A percentile compares a stretch with the other conserved stretches of the same genome.
Evolutionary conservation across 2,329 filamentous ascomycete genomes (phyloP).

Genomic region (Cordyceps tenuipes): DNA sequence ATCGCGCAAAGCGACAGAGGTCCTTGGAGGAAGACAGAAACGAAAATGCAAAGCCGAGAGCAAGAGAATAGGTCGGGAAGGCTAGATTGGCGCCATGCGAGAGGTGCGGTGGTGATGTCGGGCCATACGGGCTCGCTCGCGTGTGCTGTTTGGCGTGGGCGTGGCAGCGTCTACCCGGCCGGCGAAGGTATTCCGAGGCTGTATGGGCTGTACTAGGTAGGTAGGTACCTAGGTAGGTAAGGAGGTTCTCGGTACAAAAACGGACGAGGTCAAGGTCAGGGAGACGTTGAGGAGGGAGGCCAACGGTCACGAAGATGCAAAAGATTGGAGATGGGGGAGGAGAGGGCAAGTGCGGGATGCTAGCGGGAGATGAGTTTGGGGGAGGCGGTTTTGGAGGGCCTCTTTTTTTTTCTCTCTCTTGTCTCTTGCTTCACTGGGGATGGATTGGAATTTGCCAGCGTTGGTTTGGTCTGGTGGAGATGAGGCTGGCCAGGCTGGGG

Average conservation of each 20-base stretch:
- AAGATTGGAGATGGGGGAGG: constrained; percentile 3
- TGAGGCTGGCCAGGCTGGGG: background rate
- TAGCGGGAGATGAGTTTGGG: background rate
- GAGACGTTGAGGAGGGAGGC: background rate
- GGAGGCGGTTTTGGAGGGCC: background rate
- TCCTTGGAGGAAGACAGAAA: background rate
- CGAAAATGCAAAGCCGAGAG: background rate
- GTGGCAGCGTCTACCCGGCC: background rate
- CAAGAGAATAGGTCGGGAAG: background rate
- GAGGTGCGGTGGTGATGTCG: background rate
- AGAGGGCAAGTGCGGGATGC: background rate
- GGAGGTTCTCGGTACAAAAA: background rate
- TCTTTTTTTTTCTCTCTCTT: background rate
- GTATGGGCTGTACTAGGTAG: background rate
- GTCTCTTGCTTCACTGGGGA: background rate
- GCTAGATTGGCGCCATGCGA: constrained; percentile 5
- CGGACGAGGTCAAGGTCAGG: background rate
- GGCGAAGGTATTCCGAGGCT: constrained; percentile 1
- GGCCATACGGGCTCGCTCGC: constrained; percentile 4
- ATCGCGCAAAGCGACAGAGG: background rate
- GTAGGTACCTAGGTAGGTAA: too few species aligned
- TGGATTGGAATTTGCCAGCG: background rate
- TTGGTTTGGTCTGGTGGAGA: constrained; percentile 5
- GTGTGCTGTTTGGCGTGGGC: background rate
- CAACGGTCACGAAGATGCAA: background rate